Evolutionary conservation across 192 early-diverging fungal species (phyloP).

Genomic region (Phycomyces blakesleeanus): DNA sequence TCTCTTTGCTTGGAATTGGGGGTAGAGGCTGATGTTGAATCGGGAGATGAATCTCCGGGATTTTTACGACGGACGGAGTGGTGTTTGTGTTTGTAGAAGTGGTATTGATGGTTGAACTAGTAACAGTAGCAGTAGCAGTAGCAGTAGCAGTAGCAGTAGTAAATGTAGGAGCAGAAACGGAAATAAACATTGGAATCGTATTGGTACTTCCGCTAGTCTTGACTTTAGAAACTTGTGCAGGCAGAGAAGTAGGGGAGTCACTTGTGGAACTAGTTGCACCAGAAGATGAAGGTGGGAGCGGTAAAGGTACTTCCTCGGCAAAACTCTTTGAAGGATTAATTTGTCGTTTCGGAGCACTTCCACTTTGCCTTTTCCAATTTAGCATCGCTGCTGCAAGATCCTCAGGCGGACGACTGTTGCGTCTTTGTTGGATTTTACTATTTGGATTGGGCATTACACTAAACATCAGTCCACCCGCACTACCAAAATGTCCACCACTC

Average conservation of each 20-base stretch:
- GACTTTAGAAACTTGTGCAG: neutral
- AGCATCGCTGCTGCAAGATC: conserved; percentile 20
- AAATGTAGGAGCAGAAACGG: neutral
- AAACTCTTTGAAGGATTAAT: neutral
- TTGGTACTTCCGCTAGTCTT: neutral
- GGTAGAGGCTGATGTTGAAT: conserved; percentile 7
- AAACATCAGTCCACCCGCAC: conserved; percentile 34
- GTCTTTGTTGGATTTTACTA: neutral
- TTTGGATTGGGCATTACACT: conserved; percentile 12
- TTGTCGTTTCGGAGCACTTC: neutral
- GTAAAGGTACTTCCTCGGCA: neutral
- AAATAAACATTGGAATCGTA: neutral
- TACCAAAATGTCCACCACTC: conserved; percentile 36
- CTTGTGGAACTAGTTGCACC: too few species aligned
- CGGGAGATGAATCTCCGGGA: neutral
- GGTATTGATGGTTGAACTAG: too few species aligned
- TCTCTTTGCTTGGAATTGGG: neutral
- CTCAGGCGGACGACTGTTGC: conserved; percentile 7
- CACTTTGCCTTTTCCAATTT: conserved; percentile 17
- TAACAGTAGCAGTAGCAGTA: neutral
- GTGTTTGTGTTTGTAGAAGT: too few species aligned
- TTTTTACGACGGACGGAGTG: neutral
- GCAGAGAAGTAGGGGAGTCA: neutral
- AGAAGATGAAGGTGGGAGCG: neutral
- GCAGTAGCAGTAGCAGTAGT: neutral